Percentiles rank a stretch among this genome's conserved stretches.
These are phyloP conservation scores for Helichrysum umbraculigerum DNA, from an alignment of 129 eudicot species.

Conservation along the genomic window DNA sequence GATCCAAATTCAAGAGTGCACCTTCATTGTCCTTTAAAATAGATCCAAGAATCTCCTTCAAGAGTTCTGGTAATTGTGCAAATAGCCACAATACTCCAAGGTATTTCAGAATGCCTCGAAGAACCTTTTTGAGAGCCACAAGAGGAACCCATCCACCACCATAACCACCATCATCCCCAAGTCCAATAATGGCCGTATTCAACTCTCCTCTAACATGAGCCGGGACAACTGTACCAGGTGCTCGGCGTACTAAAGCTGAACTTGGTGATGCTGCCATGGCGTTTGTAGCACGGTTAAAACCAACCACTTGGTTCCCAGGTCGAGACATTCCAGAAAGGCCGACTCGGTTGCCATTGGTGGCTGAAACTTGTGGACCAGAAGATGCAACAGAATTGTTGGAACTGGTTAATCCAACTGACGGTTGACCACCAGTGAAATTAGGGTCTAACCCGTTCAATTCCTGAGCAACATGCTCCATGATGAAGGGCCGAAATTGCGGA, in stretches of 20 bases:
- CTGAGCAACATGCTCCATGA: slow-evolving; percentile 99
- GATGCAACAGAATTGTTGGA: slow-evolving; percentile 43
- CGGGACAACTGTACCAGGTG: slow-evolving; percentile 87
- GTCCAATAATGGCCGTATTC: slow-evolving; percentile 95
- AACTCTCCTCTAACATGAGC: slow-evolving; percentile 98
- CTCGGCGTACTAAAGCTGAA: slow-evolving; percentile 63
- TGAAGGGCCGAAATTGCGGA: slow-evolving; percentile 98
- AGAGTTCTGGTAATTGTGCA: slow-evolving; percentile 98
- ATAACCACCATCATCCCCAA: slow-evolving; percentile 99
- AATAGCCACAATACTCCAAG: slow-evolving; percentile 99
- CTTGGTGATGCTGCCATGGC: slow-evolving; percentile 51
- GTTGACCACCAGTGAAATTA: slow-evolving; percentile 70
- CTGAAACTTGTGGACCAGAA: slow-evolving; percentile 54
- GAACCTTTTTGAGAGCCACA: slow-evolving; percentile 96
- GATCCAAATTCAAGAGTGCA: slow-evolving; percentile 90
- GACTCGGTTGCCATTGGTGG: slow-evolving; percentile 55
- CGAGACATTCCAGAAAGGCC: slow-evolving; percentile 53
- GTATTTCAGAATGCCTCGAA: slow-evolving; percentile 90
- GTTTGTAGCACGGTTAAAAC: slow-evolving; percentile 57
- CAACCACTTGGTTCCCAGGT: slow-evolving; percentile 55
- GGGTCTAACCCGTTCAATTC: slow-evolving; percentile 95
- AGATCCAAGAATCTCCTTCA: slow-evolving; percentile 91
- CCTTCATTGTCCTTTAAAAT: slow-evolving; percentile 95
- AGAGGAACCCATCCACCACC: slow-evolving; percentile 99
- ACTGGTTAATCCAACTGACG: slow-evolving; percentile 49